Percentiles rank a stretch among this genome's conserved stretches.
Conservation (phyloP, 768 basidiomycete genomes). For the Pleurotus tuber-regium region DNA sequence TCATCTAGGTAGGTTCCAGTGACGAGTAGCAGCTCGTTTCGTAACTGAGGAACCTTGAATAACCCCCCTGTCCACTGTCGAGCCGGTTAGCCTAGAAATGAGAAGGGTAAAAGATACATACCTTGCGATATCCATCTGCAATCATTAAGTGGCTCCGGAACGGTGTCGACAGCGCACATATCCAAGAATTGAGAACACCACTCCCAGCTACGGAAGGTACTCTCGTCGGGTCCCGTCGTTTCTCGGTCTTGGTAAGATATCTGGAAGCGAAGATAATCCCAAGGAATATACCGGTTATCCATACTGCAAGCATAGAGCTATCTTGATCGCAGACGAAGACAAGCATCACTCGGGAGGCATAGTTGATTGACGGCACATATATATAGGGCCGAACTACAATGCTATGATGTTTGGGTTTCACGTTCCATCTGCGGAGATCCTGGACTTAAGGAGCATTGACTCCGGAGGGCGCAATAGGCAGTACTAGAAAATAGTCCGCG, state of each 20-base stretch:
- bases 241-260: not conserved
- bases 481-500: too few relatives aligned
- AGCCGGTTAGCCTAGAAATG: not conserved
- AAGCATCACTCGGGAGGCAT: too few relatives aligned
- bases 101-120: not conserved
- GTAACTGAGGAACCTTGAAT: not conserved
- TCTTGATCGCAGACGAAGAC: too few relatives aligned
- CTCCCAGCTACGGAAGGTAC: not conserved
- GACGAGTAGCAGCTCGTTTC: slow-evolving; percentile 1
- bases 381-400: not conserved
- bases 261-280: not conserved
- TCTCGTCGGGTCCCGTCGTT: not conserved
- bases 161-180: not conserved
- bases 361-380: too few relatives aligned
- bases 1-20: not conserved
- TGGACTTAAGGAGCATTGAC: not conserved
- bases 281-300: not conserved
- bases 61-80: not conserved
- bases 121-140: not conserved
- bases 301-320: not conserved
- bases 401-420: not conserved
- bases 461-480: too few relatives aligned
- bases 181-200: not conserved
- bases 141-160: slow-evolving; percentile 1
- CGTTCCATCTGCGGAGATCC: not conserved